Evolutionary conservation across 306 rosid species (phyloP), one percentile per base, ranked within the genome.

Genomic region (Acacia acuminata): DNA sequence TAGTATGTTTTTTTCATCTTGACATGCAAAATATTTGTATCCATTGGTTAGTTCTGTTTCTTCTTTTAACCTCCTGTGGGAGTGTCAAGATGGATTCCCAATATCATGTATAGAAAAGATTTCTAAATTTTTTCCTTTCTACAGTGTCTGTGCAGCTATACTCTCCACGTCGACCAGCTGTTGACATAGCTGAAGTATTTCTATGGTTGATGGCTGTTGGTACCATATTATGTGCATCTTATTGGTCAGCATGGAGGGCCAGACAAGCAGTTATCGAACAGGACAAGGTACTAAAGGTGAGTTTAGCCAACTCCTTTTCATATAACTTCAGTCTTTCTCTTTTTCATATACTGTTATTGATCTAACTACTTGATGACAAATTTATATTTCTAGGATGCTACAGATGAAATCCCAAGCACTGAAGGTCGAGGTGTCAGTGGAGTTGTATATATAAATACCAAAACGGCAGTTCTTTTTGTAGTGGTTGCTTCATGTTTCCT

Each of bases 141-240:
- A 87, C 89, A 94, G 99, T 96, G 81, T 90, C 94, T 51, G 99
- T 96, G 88, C 99, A 92, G 89, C 87, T 94, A 80, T 94, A 96
- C 87, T 96, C 99, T 74, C 98, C 99, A 73, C 83, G 17, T 7
- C 90, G 98, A 81, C 97, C 98, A 0, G 85, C 91, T 56, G 97
- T 96, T 7, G 98, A 96, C 83, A 79, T 96, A 87, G 98, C 99
- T 0, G 98, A 96, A 90, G 98, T 96, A 78, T 96, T 96, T 89
- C 90, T 94, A 60, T 96, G 99, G 99, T 53, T 96, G 86, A 92
- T 96, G 98, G 99, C 99, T 20, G 97, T 96, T 7, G 93, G 96
- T 81, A 92, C 98, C 77, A 91, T 96, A 83, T 84, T 92, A 76
- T 91, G 98, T 79, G 97, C 99, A 51, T 96, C 99, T 69, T 96